Evolutionary conservation across 331 rosid species (phyloP).

Genomic region (Pyrus hybrid): DNA sequence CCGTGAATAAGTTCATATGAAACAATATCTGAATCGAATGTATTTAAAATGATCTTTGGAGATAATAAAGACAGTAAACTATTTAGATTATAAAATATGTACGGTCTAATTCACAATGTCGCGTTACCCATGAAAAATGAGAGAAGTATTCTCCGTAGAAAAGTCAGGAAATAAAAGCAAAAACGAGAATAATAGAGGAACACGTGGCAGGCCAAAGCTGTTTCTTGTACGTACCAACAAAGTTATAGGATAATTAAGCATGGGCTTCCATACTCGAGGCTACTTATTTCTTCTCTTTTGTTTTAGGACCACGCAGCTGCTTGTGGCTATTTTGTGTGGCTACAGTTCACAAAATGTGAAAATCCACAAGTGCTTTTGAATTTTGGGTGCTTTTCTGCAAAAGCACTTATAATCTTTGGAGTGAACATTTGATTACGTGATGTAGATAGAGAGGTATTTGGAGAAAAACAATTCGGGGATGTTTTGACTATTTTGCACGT

Average conservation of each 20-base stretch:
- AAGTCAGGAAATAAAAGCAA: not conserved
- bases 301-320: not conserved
- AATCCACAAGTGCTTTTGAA: not conserved
- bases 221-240: not conserved
- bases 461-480: not conserved
- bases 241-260: not conserved
- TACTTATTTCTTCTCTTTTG: not conserved
- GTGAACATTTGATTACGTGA: not conserved
- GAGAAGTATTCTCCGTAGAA: too few relatives aligned
- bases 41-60: too few relatives aligned
- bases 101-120: too few relatives aligned
- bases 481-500: not conserved
- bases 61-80: too few relatives aligned
- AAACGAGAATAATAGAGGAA: not conserved
- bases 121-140: too few relatives aligned
- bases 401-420: not conserved
- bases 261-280: not conserved
- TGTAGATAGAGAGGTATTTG: not conserved
- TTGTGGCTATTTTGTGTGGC: not conserved
- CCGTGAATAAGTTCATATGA: too few relatives aligned
- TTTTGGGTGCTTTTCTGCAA: not conserved
- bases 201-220: not conserved
- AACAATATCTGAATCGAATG: too few relatives aligned
- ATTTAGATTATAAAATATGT: too few relatives aligned
- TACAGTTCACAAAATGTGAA: not conserved